Evolutionary conservation across 1,284 basidiomycete genomes (phyloP), one percentile per base, ranked within the genome.

Genomic region (Microbotryomycetes sp.): DNA sequence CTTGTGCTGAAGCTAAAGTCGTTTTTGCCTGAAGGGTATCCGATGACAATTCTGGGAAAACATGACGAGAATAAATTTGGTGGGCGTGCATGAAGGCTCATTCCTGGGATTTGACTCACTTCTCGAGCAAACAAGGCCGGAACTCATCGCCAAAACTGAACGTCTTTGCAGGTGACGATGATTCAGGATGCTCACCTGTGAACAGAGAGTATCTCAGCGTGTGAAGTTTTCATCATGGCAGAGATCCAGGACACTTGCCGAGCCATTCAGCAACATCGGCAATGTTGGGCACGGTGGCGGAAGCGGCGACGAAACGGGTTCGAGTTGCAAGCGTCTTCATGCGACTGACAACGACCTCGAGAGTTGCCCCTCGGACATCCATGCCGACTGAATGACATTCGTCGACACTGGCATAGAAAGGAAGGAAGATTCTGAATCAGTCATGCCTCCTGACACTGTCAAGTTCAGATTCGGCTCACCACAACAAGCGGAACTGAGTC

Each of bases 281-380:
- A 56, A 93, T 87, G 70, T 98, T 98, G 0, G 94, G 94, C 0
- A 92, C 87, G 0, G 94, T 97, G 1, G 94, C 94, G 0, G 92
- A 94, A 29, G 97, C 84, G 6, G 94, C 83, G 29, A 97, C 78
- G 63, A 54, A 60, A 29, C 63, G 64, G n/a, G 56, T 63, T 45
- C 83, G 84, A 4, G 83, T 82, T 0, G 72, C 72, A 53, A 77
- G 75, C 3, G 83, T 77, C 75, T 87, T 91, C 88, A 96, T 94
- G n/a, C 94, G 84, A 1, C 90, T 88, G 30, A 96, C 81, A 6
- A 97, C 83, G 4, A 96, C 93, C 76, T 98, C 94, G 3, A 98
- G 80, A 3, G 89, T 91, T 60, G 91, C 89, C 23, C 93, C 92
- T 46, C 92, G 83, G 22, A 81, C 79, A 75, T 97, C 94, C 57